phyloP scores from a whole-genome alignment of 2,329 filamentous ascomycete genomes.

The Hypoxylon sp. region DNA sequence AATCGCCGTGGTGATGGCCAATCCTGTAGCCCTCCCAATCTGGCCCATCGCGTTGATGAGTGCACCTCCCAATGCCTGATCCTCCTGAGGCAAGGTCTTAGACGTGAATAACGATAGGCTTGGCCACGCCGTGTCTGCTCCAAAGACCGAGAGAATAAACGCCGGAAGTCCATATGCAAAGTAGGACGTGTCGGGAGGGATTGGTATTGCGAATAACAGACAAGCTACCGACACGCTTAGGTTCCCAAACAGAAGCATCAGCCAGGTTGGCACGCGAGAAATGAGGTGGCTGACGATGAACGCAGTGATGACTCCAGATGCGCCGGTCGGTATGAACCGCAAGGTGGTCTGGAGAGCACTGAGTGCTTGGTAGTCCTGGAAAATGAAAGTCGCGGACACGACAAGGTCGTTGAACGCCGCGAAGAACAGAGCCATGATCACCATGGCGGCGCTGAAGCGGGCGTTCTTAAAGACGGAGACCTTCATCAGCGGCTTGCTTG shows the following conservation, averaged over 20 bases:
- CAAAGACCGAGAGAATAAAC: slow-evolving; percentile 70
- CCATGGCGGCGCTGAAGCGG: slow-evolving; percentile 68
- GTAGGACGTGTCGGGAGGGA: slow-evolving; percentile 67
- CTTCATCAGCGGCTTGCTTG: slow-evolving; percentile 68
- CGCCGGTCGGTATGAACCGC: slow-evolving; percentile 72
- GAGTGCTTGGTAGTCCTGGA: slow-evolving; percentile 70
- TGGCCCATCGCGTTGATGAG: slow-evolving; percentile 73
- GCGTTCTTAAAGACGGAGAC: slow-evolving; percentile 68
- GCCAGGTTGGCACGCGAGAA: slow-evolving; percentile 63
- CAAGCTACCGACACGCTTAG: slow-evolving; percentile 61
- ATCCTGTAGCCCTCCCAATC: slow-evolving; percentile 69
- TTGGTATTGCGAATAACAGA: slow-evolving; percentile 70
- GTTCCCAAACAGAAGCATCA: slow-evolving; percentile 66
- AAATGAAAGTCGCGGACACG: slow-evolving; percentile 74
- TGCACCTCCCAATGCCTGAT: slow-evolving; percentile 73
- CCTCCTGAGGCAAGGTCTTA: slow-evolving; percentile 65
- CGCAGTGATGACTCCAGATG: slow-evolving; percentile 65
- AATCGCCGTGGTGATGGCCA: slow-evolving; percentile 70
- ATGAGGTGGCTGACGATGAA: slow-evolving; percentile 64
- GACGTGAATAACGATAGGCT: slow-evolving; percentile 72
- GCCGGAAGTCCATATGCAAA: slow-evolving; percentile 73
- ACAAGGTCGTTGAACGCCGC: slow-evolving; percentile 73
- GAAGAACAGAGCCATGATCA: slow-evolving; percentile 72
- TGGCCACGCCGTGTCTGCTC: slow-evolving; percentile 72
- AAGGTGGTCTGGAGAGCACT: slow-evolving; percentile 71